phyloP scores from a whole-genome alignment of 495 filamentous ascomycete genomes.

The Rhypophila decipiens region DNA sequence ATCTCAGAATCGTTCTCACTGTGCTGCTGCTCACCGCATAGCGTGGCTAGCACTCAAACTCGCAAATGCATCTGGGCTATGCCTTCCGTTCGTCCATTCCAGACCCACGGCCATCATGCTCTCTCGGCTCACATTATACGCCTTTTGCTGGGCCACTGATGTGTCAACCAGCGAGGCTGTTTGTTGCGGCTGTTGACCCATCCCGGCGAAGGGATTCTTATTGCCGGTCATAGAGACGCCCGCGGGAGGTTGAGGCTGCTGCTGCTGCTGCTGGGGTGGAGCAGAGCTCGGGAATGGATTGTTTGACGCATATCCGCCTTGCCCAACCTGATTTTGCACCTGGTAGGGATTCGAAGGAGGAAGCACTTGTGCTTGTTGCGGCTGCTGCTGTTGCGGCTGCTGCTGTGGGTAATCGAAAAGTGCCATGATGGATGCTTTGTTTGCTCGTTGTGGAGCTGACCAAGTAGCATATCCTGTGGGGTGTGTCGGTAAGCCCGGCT shows the following conservation, averaged over 20 bases:
- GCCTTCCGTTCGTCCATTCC: slow-evolving; percentile 68
- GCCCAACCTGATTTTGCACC: slow-evolving; percentile 5
- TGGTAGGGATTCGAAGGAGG: slow-evolving; percentile 40
- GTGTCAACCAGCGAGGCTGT: slow-evolving; percentile 16
- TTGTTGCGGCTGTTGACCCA: slow-evolving; percentile 8
- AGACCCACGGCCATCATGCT: slow-evolving; percentile 71
- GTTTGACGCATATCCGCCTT: no score
- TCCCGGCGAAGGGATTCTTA: slow-evolving; percentile 42
- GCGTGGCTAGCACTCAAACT: slow-evolving; percentile 65
- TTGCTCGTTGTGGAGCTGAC: slow-evolving; percentile 33
- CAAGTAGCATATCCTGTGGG: slow-evolving; percentile 18
- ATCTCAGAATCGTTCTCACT: no score
- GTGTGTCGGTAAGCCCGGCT: slow-evolving; percentile 26
- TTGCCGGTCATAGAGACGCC: slow-evolving; percentile 24
- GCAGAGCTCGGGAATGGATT: no score
- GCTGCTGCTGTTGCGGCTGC: slow-evolving; percentile 19
- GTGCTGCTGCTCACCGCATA: slow-evolving; percentile 11
- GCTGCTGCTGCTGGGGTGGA: slow-evolving; percentile 15
- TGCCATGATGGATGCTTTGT: slow-evolving; percentile 83
- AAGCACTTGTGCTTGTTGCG: background rate
- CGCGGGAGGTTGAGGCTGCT: slow-evolving; percentile 16
- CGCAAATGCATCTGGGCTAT: slow-evolving; percentile 97
- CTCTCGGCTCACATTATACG: slow-evolving; percentile 73
- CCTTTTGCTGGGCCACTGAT: slow-evolving; percentile 14
- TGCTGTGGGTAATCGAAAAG: slow-evolving; percentile 78